Evolutionary conservation across 108 stramenopile species (phyloP).

Genomic region (Pseudonitzschia multiseries): DNA sequence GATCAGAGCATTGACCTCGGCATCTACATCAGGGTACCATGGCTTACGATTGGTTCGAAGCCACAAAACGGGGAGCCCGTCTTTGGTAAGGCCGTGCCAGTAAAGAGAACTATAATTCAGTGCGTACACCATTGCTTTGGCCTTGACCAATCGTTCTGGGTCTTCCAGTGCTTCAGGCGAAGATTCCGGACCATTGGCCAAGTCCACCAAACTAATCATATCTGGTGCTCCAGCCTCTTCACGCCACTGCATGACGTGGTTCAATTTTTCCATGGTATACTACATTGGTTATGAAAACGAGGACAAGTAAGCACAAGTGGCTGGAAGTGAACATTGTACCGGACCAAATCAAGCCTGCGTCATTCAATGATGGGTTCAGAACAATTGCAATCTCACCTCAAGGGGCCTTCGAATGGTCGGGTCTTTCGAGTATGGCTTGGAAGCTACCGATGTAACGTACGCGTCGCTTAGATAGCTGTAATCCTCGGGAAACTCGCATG

Average conservation of each 20-base stretch:
- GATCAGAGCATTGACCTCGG: slow-evolving; percentile 82
- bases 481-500: slow-evolving; percentile 83
- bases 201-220: slow-evolving; percentile 58
- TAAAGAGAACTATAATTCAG: slow-evolving; percentile 76
- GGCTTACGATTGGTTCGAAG: slow-evolving; percentile 84
- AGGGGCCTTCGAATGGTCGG: slow-evolving; percentile 82
- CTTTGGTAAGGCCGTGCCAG: slow-evolving; percentile 86
- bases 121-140: slow-evolving; percentile 69
- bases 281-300: neutral
- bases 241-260: slow-evolving; percentile 84
- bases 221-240: slow-evolving; percentile 74
- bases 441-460: slow-evolving; percentile 80
- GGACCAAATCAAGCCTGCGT: too few species aligned
- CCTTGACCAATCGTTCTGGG: slow-evolving; percentile 66
- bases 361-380: neutral
- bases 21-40: slow-evolving; percentile 89
- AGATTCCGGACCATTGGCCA: slow-evolving; percentile 73
- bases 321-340: neutral
- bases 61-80: slow-evolving; percentile 85
- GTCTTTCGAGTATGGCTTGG: slow-evolving; percentile 91
- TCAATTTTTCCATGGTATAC: slow-evolving; percentile 85
- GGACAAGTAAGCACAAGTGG: neutral
- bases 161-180: slow-evolving; percentile 68
- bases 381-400: slow-evolving; percentile 40
- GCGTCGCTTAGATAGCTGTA: slow-evolving; percentile 76